These are phyloP conservation scores for Prunus kanzakura DNA, from an alignment of 306 rosid species.

Conservation along the genomic window DNA sequence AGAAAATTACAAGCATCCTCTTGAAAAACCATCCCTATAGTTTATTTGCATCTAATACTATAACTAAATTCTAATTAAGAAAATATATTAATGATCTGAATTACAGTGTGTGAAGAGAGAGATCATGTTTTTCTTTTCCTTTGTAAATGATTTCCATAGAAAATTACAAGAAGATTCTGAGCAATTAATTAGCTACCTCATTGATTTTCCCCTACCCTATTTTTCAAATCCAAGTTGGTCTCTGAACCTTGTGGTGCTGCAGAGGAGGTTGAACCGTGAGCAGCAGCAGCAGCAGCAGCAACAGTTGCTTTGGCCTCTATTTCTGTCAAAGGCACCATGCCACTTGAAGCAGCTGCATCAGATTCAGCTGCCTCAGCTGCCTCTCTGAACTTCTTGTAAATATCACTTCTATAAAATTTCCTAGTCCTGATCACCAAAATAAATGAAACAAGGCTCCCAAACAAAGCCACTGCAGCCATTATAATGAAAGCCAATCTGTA, in stretches of 20 bases:
- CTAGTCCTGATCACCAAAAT: conserved; percentile 57
- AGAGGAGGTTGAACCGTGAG: background rate
- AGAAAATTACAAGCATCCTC: background rate
- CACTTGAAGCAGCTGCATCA: conserved; percentile 5
- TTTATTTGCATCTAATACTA: too few species aligned
- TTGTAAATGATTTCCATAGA: background rate
- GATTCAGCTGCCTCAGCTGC: conserved; percentile 13
- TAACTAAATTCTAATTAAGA: too few species aligned
- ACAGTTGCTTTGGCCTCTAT: background rate
- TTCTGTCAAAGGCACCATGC: background rate
- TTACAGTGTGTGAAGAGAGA: background rate
- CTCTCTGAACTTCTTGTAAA: conserved; percentile 47
- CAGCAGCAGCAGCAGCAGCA: background rate
- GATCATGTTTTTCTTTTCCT: background rate
- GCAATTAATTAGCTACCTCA: background rate
- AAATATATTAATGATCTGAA: too few species aligned
- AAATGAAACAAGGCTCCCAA: conserved; percentile 44
- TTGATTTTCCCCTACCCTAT: background rate
- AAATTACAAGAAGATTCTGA: background rate
- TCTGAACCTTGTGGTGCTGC: background rate
- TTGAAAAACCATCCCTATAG: too few species aligned
- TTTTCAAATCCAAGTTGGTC: background rate
- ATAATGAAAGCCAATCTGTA: conserved; percentile 50
- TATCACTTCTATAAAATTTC: conserved; percentile 53
- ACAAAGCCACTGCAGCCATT: conserved; percentile 40